Evolutionary conservation across 495 filamentous ascomycete genomes (phyloP), one percentile per base, ranked within the genome.

Genomic region (Parathielavia appendiculata): DNA sequence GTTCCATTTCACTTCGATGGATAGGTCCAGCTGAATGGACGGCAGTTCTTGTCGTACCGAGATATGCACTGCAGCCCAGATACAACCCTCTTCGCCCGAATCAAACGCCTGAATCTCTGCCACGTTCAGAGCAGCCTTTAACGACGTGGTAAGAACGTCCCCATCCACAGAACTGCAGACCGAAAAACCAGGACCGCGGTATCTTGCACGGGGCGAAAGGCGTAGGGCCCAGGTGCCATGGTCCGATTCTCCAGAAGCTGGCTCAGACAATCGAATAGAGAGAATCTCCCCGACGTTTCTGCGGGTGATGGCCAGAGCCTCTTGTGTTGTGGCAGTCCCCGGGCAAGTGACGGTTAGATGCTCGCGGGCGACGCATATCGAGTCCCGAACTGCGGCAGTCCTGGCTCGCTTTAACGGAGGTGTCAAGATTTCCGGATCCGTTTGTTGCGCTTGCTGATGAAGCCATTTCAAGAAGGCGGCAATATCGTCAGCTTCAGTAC

Each of bases 321-420:
- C 51, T 34, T 32, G 17, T n/a, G 34, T 39, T 1, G 23, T 10
- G 22, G 48, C 20, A 0, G 55, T 49, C 9, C 50, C 51, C 0
- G 32, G 9, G 9, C 8, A 16, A 10, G 54, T 59, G 22, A 66
- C 54, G 20, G 34, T 56, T 6, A 69, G 19, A 9, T 48, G 30
- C 43, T 69, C 54, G 16, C 63, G 67, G 8, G 59, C 69, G 14
- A 71, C 56, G 30, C 61, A 64, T n/a, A 71, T 61, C 1, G 59
- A 50, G 35, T 57, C 55, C 12, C 35, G n/a, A 17, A 26, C 12
- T 17, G 14, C 43, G 9, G 36, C 10, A 13, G 54, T 58, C 39
- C 57, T 70, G 39, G 46, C 17, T 8, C 69, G 65, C 55, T 71
- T 71, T 6, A 53, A 22, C 2, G 65, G 59, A 7, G 44, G 61